Conservation (phyloP, 345 rosid species). For the Eucalyptus pauciflora region DNA sequence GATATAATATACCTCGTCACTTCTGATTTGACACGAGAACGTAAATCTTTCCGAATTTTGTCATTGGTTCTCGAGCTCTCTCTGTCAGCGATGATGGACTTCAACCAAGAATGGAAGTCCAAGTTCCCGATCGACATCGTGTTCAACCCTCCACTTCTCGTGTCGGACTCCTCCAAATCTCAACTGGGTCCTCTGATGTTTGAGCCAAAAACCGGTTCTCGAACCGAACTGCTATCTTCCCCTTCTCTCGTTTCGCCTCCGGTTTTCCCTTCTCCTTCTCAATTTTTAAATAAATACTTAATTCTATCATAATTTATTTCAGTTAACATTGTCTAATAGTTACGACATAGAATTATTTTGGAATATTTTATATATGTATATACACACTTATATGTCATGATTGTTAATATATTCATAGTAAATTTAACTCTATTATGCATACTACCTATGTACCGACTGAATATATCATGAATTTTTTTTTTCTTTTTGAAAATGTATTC, state of each 20-base stretch:
- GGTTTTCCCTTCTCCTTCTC: constrained; percentile 27
- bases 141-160: constrained; percentile 17
- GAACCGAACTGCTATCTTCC: constrained; percentile 7
- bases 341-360: no score
- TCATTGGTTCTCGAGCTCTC: neutral
- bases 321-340: no score
- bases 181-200: constrained; percentile 31
- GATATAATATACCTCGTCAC: neutral
- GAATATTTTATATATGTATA: no score
- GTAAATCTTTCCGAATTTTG: neutral
- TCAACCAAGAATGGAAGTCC: constrained; percentile 21
- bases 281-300: no score
- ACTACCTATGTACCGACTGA: neutral
- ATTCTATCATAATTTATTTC: neutral
- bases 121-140: constrained; percentile 11
- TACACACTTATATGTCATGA: neutral
- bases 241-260: constrained; percentile 6
- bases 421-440: neutral
- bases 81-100: neutral
- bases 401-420: no score
- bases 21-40: neutral
- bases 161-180: neutral
- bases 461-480: no score
- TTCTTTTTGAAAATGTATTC: no score
- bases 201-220: constrained; percentile 18